Conservation (phyloP, 1,139 yeast species). For the Geotrichum reessii region DNA sequence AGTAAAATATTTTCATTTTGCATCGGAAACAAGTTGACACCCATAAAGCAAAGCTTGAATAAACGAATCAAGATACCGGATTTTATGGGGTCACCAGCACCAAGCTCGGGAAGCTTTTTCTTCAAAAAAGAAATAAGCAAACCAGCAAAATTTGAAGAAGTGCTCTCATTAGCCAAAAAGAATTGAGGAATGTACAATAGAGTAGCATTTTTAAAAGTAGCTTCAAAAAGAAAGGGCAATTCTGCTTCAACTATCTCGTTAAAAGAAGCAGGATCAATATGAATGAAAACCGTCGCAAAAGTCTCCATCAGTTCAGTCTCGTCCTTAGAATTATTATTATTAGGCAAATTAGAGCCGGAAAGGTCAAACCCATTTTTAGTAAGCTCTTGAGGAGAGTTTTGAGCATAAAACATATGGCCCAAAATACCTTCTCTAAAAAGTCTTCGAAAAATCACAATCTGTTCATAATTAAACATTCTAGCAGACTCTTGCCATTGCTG, state of each 20-base stretch:
- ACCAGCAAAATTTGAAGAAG: slow-evolving; percentile 91
- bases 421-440: slow-evolving; percentile 79
- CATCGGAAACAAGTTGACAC: slow-evolving; percentile 84
- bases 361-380: slow-evolving; percentile 44
- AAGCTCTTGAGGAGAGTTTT: slow-evolving; percentile 33
- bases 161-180: slow-evolving; percentile 86
- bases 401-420: slow-evolving; percentile 71
- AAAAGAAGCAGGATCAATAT: slow-evolving; percentile 91
- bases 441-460: slow-evolving; percentile 66
- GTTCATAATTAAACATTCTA: slow-evolving; percentile 75
- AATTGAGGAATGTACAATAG: slow-evolving; percentile 88
- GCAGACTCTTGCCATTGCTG: slow-evolving; percentile 87
- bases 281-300: slow-evolving; percentile 88
- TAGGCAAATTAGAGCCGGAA: slow-evolving; percentile 56
- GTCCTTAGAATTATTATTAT: slow-evolving; percentile 70
- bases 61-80: slow-evolving; percentile 77
- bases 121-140: slow-evolving; percentile 70
- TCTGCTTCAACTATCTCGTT: slow-evolving; percentile 86
- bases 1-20: slow-evolving; percentile 80
- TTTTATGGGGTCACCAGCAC: slow-evolving; percentile 71
- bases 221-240: slow-evolving; percentile 67
- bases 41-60: slow-evolving; percentile 91
- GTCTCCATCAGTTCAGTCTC: slow-evolving; percentile 95
- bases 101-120: slow-evolving; percentile 68
- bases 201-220: slow-evolving; percentile 81